phyloP scores from a whole-genome alignment of 2,329 filamentous ascomycete species.

The Diaporthe vexans region DNA sequence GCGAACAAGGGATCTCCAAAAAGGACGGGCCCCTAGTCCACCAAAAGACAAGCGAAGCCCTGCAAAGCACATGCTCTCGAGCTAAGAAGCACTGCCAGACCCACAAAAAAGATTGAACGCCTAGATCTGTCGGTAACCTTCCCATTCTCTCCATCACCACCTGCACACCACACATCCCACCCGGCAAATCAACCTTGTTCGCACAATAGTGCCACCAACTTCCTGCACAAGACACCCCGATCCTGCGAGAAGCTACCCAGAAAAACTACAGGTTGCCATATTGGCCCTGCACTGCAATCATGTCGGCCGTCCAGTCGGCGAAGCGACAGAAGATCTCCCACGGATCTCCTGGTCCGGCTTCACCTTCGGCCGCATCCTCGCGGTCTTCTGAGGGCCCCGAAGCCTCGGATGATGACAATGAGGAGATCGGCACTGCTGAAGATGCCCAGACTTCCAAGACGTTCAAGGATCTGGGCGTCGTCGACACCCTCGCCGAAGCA shows the following conservation, averaged over 20 bases:
- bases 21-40: background rate
- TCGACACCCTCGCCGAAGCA: conserved; percentile 89
- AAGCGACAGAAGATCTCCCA: conserved; percentile 60
- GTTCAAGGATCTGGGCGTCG: conserved; percentile 83
- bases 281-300: background rate
- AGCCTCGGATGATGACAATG: conserved; percentile 38
- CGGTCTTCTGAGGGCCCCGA: conserved; percentile 41
- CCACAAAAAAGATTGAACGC: conserved; percentile 21
- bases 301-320: conserved; percentile 41
- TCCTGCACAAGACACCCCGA: background rate
- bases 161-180: background rate
- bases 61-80: background rate
- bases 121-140: background rate
- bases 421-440: conserved; percentile 44
- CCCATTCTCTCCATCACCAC: background rate
- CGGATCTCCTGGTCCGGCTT: conserved; percentile 39
- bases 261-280: background rate
- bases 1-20: background rate
- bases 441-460: conserved; percentile 62
- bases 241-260: background rate
- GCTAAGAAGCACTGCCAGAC: conserved; percentile 5
- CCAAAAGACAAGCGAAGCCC: background rate
- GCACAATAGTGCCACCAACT: background rate
- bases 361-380: conserved; percentile 32
- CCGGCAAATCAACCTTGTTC: background rate